Conservation (phyloP, 257 asterid genomes). For the Cynanchum wilfordii region DNA sequence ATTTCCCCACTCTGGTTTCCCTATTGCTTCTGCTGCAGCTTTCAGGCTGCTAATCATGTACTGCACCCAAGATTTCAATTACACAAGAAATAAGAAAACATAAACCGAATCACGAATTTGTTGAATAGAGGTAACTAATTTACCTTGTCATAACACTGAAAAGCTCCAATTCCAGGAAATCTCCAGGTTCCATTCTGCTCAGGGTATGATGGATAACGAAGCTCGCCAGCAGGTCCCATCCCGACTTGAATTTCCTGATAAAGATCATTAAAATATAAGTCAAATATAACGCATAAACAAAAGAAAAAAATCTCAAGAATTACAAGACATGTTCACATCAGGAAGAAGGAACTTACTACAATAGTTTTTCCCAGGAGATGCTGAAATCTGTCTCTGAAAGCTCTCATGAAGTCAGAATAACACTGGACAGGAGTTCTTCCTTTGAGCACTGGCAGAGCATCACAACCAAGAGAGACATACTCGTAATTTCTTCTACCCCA, state of each 20-base stretch:
- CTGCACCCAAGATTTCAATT: slow-evolving; percentile 33
- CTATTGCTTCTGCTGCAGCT: slow-evolving; percentile 74
- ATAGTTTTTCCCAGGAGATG: slow-evolving; percentile 77
- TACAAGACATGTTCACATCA: background rate
- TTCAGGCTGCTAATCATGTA: slow-evolving; percentile 84
- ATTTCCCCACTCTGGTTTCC: slow-evolving; percentile 89
- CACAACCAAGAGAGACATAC: slow-evolving; percentile 87
- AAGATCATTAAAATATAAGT: background rate
- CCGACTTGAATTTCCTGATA: slow-evolving; percentile 94
- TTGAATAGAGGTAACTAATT: background rate
- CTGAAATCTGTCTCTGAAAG: slow-evolving; percentile 69
- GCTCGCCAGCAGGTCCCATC: slow-evolving; percentile 99
- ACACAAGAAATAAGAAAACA: background rate
- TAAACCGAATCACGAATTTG: background rate
- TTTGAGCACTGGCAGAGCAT: slow-evolving; percentile 76
- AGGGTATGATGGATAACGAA: slow-evolving; percentile 88
- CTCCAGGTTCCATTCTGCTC: slow-evolving; percentile 81
- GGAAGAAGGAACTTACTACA: slow-evolving; percentile 38
- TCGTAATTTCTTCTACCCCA: slow-evolving; percentile 95
- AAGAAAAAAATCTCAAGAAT: background rate
- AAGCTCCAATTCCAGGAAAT: slow-evolving; percentile 94
- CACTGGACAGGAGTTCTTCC: slow-evolving; percentile 92
- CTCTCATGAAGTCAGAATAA: slow-evolving; percentile 78
- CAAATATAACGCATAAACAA: background rate
- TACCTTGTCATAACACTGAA: slow-evolving; percentile 96